phyloP scores from a whole-genome alignment of 2,329 filamentous ascomycete genomes.

The Arthrobotrys sinensis region DNA sequence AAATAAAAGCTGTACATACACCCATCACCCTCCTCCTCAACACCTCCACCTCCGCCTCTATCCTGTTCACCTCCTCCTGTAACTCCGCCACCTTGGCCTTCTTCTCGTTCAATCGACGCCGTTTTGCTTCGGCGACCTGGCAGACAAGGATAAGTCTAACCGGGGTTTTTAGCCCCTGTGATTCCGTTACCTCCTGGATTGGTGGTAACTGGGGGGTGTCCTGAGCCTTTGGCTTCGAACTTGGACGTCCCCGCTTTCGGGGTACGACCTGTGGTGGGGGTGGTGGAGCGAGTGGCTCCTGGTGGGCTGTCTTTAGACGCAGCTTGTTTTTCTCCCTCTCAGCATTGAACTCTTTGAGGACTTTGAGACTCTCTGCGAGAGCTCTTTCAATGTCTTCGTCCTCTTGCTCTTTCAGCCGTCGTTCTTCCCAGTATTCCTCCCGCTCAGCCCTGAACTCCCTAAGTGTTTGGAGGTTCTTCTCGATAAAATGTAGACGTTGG shows the following conservation, averaged over 20 bases:
- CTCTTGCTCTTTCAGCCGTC: background rate
- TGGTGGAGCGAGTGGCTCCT: background rate
- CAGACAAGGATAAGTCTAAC: too few relatives aligned
- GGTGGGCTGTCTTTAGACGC: background rate
- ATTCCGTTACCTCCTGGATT: too few relatives aligned
- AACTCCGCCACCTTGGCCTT: too few relatives aligned
- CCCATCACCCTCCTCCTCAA: too few relatives aligned
- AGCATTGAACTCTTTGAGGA: slow-evolving; percentile 15
- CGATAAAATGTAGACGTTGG: background rate
- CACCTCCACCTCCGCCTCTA: too few relatives aligned
- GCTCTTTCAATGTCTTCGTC: background rate
- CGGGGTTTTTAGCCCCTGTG: too few relatives aligned
- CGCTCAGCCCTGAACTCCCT: background rate
- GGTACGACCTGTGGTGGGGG: background rate
- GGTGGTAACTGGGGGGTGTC: too few relatives aligned
- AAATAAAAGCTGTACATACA: too few relatives aligned
- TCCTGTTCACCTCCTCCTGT: too few relatives aligned
- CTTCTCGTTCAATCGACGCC: too few relatives aligned
- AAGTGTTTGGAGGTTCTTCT: background rate
- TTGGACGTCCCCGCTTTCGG: slow-evolving; percentile 21
- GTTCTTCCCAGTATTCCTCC: background rate
- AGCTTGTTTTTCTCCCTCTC: slow-evolving; percentile 26
- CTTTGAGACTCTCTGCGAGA: slow-evolving; percentile 1
- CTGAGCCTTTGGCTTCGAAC: background rate
- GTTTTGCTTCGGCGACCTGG: too few relatives aligned